These are phyloP conservation scores for Fragaria vesca DNA, from an alignment of 306 rosid genomes.

Conservation along the genomic window DNA sequence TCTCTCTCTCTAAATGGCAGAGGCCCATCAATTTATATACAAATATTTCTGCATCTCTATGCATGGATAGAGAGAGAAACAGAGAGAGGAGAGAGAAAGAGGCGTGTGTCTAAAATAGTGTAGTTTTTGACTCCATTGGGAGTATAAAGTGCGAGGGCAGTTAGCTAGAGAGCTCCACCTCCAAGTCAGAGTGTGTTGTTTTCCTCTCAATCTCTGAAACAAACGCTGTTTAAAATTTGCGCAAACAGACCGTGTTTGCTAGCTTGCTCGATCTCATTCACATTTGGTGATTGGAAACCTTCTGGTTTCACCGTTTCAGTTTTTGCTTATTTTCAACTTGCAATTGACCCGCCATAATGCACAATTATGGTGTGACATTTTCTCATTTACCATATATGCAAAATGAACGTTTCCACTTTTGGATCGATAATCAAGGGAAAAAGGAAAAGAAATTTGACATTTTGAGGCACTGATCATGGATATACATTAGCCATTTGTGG, in stretches of 20 bases:
- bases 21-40: constrained; percentile 9
- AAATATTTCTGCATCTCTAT: not conserved
- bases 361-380: not conserved
- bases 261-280: not conserved
- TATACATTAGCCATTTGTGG: not conserved
- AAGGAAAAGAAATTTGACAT: not conserved
- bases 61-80: not conserved
- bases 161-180: constrained; percentile 14
- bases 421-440: not conserved
- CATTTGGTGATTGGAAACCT: not conserved
- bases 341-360: not conserved
- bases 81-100: not conserved
- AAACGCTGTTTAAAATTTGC: not conserved
- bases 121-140: constrained; percentile 20
- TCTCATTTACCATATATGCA: constrained; percentile 3
- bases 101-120: not conserved
- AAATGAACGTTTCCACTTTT: not conserved
- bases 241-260: not conserved
- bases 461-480: not conserved
- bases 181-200: constrained; percentile 21
- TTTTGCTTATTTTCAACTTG: not conserved
- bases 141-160: not conserved
- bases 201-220: constrained; percentile 4
- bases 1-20: constrained; percentile 13
- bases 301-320: not conserved